These are phyloP conservation scores for Penicillium sp. DNA, from an alignment of 2,329 filamentous ascomycete genomes.

Conservation along the genomic window DNA sequence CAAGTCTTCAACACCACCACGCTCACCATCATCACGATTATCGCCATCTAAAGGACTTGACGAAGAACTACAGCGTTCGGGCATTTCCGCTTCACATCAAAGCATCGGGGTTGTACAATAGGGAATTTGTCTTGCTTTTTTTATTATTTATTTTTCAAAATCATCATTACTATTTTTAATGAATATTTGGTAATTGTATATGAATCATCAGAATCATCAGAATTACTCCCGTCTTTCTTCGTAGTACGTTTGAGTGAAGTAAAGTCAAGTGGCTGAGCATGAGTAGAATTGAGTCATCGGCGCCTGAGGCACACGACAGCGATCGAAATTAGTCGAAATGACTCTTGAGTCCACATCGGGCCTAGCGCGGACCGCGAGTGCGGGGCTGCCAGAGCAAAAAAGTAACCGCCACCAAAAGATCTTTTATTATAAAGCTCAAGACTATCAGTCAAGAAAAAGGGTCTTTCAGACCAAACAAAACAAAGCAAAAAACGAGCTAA, in stretches of 20 bases:
- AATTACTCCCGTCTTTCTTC: neutral
- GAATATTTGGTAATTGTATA: neutral
- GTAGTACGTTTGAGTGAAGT: too few species aligned
- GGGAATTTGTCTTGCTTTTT: neutral
- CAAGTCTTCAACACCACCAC: conserved; percentile 12
- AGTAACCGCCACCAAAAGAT: conserved; percentile 8
- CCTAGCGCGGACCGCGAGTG: neutral
- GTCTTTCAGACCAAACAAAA: neutral
- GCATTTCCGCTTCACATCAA: conserved; percentile 14
- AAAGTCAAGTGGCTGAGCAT: neutral
- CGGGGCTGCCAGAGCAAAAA: conserved; percentile 9
- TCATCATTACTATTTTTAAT: conserved; percentile 3
- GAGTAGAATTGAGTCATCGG: neutral
- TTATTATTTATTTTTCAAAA: neutral
- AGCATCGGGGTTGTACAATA: conserved; percentile 17
- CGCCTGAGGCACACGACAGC: conserved; percentile 6
- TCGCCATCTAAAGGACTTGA: conserved; percentile 10
- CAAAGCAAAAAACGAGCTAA: too few species aligned
- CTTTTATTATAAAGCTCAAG: neutral
- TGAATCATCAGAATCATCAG: neutral
- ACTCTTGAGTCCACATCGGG: conserved; percentile 9
- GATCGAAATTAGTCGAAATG: conserved; percentile 12
- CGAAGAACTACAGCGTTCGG: conserved; percentile 12
- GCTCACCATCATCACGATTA: conserved; percentile 1
- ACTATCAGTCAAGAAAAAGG: neutral